These are phyloP conservation scores for Fomitopsis palustris DNA, from an alignment of 1,284 basidiomycete species.

Conservation along the genomic window DNA sequence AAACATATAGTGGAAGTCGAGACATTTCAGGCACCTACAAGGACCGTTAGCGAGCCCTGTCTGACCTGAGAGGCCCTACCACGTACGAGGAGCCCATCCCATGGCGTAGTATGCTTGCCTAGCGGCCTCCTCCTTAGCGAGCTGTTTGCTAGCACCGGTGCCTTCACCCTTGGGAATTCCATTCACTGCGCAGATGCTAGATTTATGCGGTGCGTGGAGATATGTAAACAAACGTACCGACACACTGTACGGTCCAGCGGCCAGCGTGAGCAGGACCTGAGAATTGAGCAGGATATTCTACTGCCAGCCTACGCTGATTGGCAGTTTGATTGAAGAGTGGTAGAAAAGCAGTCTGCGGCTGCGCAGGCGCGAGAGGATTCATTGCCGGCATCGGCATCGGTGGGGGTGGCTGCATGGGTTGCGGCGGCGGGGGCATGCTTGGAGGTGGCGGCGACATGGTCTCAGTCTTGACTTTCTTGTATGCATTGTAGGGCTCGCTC, in stretches of 20 bases:
- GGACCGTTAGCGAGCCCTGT: background rate
- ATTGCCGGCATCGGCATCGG: conserved; percentile 27
- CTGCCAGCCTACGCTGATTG: conserved; percentile 53
- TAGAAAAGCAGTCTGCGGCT: conserved; percentile 56
- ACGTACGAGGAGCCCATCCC: conserved; percentile 54
- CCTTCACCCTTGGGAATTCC: conserved; percentile 64
- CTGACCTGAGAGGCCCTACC: background rate
- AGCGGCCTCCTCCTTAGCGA: conserved; percentile 73
- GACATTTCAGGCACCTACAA: conserved; percentile 1
- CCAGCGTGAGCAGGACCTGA: conserved; percentile 63
- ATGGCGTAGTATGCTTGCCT: conserved; percentile 63
- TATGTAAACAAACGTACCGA: conserved; percentile 25
- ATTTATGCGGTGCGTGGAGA: background rate
- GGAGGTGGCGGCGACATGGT: conserved; percentile 10
- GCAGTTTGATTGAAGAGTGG: conserved; percentile 73
- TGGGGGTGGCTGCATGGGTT: conserved; percentile 24
- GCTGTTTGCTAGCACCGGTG: conserved; percentile 58
- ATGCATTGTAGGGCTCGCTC: conserved; percentile 18
- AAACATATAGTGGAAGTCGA: background rate
- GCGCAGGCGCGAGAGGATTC: conserved; percentile 57
- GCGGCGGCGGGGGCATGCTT: conserved; percentile 6
- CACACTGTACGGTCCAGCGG: conserved; percentile 60
- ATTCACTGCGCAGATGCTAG: conserved; percentile 45
- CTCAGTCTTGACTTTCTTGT: conserved; percentile 27
- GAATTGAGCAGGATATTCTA: conserved; percentile 58